Conservation (phyloP, 164 flowering plant species). For the Aristolochia californica region DNA sequence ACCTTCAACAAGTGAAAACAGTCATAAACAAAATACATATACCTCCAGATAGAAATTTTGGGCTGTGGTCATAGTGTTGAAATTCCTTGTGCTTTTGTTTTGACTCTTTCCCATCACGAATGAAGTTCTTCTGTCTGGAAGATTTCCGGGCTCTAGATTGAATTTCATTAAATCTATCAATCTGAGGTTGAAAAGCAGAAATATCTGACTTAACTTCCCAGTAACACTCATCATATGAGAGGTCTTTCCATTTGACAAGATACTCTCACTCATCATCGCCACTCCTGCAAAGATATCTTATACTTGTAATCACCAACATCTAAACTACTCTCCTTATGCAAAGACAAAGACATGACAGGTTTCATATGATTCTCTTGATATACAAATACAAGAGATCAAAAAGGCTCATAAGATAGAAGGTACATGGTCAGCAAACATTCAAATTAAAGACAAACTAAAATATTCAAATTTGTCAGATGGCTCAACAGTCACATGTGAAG, state of each 20-base stretch:
- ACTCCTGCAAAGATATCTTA: slow-evolving; percentile 28
- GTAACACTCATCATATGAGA: slow-evolving; percentile 80
- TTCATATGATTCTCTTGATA: too few species aligned
- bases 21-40: slow-evolving; percentile 2
- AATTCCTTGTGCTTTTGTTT: slow-evolving; percentile 65
- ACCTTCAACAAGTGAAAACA: too few species aligned
- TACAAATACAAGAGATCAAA: too few species aligned
- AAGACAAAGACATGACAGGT: too few species aligned
- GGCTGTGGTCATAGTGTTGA: slow-evolving; percentile 78
- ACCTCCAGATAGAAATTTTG: slow-evolving; percentile 93
- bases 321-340: too few species aligned
- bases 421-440: too few species aligned
- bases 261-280: slow-evolving; percentile 67
- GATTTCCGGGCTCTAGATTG: slow-evolving; percentile 42
- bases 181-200: slow-evolving; percentile 78
- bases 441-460: too few species aligned
- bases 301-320: not conserved
- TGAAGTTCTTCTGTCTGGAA: slow-evolving; percentile 40
- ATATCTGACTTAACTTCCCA: slow-evolving; percentile 92
- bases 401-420: too few species aligned
- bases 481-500: too few species aligned
- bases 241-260: slow-evolving; percentile 93
- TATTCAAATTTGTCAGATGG: too few species aligned
- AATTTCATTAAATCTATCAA: slow-evolving; percentile 53
- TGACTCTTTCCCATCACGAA: slow-evolving; percentile 37